Percentiles rank a stretch among this genome's conserved stretches.
phyloP scores from a whole-genome alignment of 768 basidiomycete genomes.

The Hortiboletus campestris region DNA sequence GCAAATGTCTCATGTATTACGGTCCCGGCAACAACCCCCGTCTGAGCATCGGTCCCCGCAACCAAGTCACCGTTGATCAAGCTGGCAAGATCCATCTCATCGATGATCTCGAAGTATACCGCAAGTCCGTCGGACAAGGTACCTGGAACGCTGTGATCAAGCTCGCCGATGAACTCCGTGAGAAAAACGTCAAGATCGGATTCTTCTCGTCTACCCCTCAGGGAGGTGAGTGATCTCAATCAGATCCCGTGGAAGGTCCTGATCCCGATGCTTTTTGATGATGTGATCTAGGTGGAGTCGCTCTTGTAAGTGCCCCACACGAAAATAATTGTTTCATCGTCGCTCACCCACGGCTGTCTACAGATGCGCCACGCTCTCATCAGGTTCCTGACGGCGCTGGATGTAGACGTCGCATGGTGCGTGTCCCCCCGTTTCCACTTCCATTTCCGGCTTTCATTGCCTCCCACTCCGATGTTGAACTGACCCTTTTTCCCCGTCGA shows the following conservation, averaged over 20 bases:
- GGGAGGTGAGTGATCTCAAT: conserved; percentile 57
- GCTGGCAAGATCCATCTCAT: conserved; percentile 83
- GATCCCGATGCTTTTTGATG: conserved; percentile 19
- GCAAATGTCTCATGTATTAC: conserved; percentile 81
- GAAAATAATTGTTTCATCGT: conserved; percentile 4
- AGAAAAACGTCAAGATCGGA: conserved; percentile 84
- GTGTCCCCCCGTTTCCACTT: conserved; percentile 24
- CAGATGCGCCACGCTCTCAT: conserved; percentile 94
- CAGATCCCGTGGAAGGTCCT: conserved; percentile 14
- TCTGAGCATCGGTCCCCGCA: conserved; percentile 75
- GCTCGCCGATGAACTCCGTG: conserved; percentile 79
- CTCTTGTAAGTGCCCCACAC: conserved; percentile 59
- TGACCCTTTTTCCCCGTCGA: conserved; percentile 1
- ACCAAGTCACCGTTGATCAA: conserved; percentile 86
- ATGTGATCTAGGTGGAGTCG: conserved; percentile 73
- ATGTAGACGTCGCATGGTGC: conserved; percentile 82
- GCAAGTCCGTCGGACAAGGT: conserved; percentile 64
- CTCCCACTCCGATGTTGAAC: not conserved
- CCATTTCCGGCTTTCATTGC: conserved; percentile 6
- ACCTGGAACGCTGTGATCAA: conserved; percentile 83
- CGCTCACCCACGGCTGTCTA: conserved; percentile 18
- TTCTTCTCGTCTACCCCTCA: conserved; percentile 97
- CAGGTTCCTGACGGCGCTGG: conserved; percentile 75
- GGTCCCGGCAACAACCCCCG: conserved; percentile 84
- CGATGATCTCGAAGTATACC: conserved; percentile 78